These are phyloP conservation scores for Colletotrichum sp. DNA, from an alignment of 2,329 filamentous ascomycete genomes.

Conservation along the genomic window DNA sequence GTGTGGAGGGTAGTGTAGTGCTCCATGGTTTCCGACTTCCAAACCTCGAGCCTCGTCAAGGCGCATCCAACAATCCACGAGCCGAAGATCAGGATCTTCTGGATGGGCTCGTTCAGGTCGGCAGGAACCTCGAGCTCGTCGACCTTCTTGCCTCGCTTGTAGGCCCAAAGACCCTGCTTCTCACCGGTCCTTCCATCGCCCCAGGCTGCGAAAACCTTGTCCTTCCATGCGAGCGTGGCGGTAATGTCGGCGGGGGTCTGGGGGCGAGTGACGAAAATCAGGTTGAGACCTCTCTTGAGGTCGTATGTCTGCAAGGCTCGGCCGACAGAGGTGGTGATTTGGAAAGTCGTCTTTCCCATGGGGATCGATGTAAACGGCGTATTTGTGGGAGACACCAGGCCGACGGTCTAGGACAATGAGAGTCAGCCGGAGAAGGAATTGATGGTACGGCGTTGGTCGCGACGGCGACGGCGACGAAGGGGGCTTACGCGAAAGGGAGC, in stretches of 20 bases:
- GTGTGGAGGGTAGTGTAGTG: slow-evolving; percentile 87
- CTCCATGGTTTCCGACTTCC: slow-evolving; percentile 82
- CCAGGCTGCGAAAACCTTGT: slow-evolving; percentile 89
- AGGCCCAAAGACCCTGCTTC: slow-evolving; percentile 81
- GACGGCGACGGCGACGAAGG: not conserved
- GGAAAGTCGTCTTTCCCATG: slow-evolving; percentile 92
- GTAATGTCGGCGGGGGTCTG: slow-evolving; percentile 88
- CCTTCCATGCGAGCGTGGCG: slow-evolving; percentile 85
- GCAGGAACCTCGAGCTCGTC: slow-evolving; percentile 73
- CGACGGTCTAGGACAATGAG: slow-evolving; percentile 71
- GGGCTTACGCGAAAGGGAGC: slow-evolving; percentile 83
- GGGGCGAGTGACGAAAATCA: slow-evolving; percentile 91
- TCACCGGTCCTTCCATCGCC: slow-evolving; percentile 62
- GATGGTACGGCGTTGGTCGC: not conserved
- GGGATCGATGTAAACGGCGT: slow-evolving; percentile 91
- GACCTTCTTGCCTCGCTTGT: slow-evolving; percentile 87
- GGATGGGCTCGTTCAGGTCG: slow-evolving; percentile 73
- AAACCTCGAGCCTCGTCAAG: slow-evolving; percentile 80
- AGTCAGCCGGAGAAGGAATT: not conserved
- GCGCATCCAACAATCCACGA: slow-evolving; percentile 89
- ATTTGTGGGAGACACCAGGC: slow-evolving; percentile 86
- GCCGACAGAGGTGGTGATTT: slow-evolving; percentile 95
- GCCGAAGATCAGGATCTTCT: slow-evolving; percentile 81
- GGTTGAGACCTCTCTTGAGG: slow-evolving; percentile 83
- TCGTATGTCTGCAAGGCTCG: slow-evolving; percentile 95